Conservation (phyloP, 768 basidiomycete species). For the Leucogyrophana mollusca region DNA sequence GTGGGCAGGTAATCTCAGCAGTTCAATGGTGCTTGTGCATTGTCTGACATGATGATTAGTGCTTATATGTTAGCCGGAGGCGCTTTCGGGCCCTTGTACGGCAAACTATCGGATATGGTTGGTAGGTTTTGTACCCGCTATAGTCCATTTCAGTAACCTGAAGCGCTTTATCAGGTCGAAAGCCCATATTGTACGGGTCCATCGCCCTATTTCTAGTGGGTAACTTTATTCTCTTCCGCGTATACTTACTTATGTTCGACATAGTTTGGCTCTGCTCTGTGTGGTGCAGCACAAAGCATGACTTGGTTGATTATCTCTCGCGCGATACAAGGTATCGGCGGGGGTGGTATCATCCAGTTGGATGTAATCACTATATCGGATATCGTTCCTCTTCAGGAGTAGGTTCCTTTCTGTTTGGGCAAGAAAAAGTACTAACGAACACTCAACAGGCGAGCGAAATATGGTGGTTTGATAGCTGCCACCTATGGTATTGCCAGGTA, state of each 20-base stretch:
- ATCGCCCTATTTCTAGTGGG: constrained; percentile 74
- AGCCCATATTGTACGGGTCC: constrained; percentile 65
- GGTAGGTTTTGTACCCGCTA: constrained; percentile 19
- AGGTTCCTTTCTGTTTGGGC: constrained; percentile 17
- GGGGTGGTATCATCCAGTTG: constrained; percentile 76
- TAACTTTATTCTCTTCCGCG: constrained; percentile 12
- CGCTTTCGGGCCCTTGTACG: constrained; percentile 69
- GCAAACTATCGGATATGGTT: constrained; percentile 69
- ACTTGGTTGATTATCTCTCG: constrained; percentile 74
- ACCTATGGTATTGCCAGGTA: constrained; percentile 73
- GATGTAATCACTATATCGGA: constrained; percentile 80
- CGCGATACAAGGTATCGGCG: constrained; percentile 83
- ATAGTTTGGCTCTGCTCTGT: constrained; percentile 76
- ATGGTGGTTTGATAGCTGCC: constrained; percentile 71
- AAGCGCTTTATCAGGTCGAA: constrained; percentile 44
- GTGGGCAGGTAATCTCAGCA: constrained; percentile 54
- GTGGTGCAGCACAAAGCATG: constrained; percentile 79
- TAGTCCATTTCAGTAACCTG: constrained; percentile 13
- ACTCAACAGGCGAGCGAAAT: constrained; percentile 65
- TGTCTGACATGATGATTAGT: constrained; percentile 32
- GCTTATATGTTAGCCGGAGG: constrained; percentile 74
- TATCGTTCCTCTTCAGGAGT: constrained; percentile 81
- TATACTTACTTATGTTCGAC: constrained; percentile 1
- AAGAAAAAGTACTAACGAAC: background rate
- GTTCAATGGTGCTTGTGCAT: background rate